Base-by-base conservation (phyloP, 2,329 filamentous ascomycete genomes). In the Sphaerostilbella broomeana region DNA sequence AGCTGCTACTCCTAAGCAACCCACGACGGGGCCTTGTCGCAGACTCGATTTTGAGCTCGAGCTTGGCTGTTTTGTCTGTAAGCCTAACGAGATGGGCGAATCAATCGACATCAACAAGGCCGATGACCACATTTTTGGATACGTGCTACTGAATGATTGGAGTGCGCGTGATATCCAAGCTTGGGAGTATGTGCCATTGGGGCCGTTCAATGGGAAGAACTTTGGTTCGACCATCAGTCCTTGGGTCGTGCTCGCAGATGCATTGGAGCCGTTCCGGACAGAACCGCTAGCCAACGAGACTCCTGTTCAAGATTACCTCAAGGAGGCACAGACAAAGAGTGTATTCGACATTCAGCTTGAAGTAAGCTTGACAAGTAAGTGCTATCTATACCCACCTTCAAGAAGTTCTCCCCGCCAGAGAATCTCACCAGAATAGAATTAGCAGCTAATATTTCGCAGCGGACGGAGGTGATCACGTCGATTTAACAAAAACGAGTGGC, bases 21-120 rank as follows among this genome's bases (percentile, higher is more conserved):
- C 64, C 4, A 78, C 82, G 42, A 71, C 75, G 3, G 69, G 77
- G 0, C 79, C 77, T 48, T 75, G 73, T 49, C 74, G 57, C 45
- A 56, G 73, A 53, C 68, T 92, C 0, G 86, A 92, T 51, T 77
- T 88, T 30, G 86, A 92, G 59, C 68, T 92, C 4, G 86, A 92
- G 56, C 65, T 92, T 22, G 86, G 82, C 4, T 82, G 79, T 43
- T 88, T 89, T 51, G 68, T 90, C 12, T 81, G 78, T 59, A 75
- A 68, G 25, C 67, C 70, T 10, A 88, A 85, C 45, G 57, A 69
- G 1, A 65, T 88, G 42, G 84, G 85, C n/a, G 65, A 73, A 33
- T 78, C 82, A 0, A 69, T 90, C 2, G 62, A 70, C 0, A 73
- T 89, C 11, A 62, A 70, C 4, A 64, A 83, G n/a, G 85, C 86